Percentiles rank a stretch among this genome's conserved stretches.
Evolutionary conservation across 495 filamentous ascomycete genomes (phyloP).

Genomic region (Lophiotrema nucula): DNA sequence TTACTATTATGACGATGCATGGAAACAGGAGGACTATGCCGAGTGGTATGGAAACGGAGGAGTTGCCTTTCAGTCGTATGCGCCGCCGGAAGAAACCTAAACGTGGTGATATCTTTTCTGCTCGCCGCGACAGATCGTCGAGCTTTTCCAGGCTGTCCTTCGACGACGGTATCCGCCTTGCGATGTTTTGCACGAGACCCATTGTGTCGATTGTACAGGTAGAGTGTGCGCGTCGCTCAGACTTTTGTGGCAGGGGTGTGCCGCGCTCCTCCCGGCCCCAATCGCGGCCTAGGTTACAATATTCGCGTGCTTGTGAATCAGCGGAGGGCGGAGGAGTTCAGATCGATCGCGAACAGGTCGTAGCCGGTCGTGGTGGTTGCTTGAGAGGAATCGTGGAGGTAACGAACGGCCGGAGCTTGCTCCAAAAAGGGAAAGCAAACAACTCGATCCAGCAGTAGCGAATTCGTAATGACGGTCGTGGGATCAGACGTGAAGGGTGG

Average conservation of each 20-base stretch:
- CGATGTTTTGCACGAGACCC: conserved; percentile 63
- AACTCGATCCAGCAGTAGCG: no score
- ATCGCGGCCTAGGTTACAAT: background rate
- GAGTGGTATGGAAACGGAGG: conserved; percentile 87
- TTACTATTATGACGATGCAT: conserved; percentile 84
- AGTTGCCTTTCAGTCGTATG: conserved; percentile 90
- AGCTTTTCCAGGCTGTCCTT: conserved; percentile 56
- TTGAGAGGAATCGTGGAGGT: no score
- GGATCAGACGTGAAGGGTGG: no score
- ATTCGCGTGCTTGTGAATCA: background rate
- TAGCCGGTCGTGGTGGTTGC: no score
- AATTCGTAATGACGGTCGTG: no score
- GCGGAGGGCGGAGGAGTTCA: no score
- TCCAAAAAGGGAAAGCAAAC: no score
- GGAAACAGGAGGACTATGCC: conserved; percentile 93
- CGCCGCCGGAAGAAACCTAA: conserved; percentile 86
- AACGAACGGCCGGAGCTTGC: no score
- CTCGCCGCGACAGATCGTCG: conserved; percentile 57
- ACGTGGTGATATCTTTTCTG: conserved; percentile 53
- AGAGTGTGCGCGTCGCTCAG: background rate
- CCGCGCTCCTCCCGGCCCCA: conserved; percentile 4
- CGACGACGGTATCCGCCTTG: conserved; percentile 63
- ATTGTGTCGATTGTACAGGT: conserved; percentile 39
- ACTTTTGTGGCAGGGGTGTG: background rate
- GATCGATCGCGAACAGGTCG: no score